These are phyloP conservation scores for Lecanicillium sp. DNA, from an alignment of 2,329 filamentous ascomycete genomes.

Conservation along the genomic window DNA sequence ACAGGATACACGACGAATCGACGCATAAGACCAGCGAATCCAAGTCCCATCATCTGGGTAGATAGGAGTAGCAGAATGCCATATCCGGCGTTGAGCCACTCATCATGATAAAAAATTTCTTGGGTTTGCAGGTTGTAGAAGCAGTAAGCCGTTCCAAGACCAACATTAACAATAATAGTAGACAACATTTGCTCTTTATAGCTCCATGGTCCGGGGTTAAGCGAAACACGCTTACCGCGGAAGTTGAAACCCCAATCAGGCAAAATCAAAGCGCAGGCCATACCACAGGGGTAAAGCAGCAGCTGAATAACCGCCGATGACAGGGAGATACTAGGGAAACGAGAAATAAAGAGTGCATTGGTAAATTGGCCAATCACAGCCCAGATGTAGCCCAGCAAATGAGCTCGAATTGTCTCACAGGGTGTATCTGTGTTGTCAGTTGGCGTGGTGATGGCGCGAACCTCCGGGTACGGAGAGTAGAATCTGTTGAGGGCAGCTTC, in stretches of 20 bases:
- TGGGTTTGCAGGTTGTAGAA: slow-evolving; percentile 28
- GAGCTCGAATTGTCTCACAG: no score
- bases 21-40: slow-evolving; percentile 24
- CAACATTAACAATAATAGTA: slow-evolving; percentile 28
- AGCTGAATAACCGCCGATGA: slow-evolving; percentile 5
- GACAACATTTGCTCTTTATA: slow-evolving; percentile 33
- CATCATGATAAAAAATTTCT: slow-evolving; percentile 13
- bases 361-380: slow-evolving; percentile 7
- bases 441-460: slow-evolving; percentile 5
- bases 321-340: slow-evolving; percentile 5
- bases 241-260: slow-evolving; percentile 6
- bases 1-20: slow-evolving; percentile 18
- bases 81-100: slow-evolving; percentile 15
- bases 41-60: slow-evolving; percentile 25
- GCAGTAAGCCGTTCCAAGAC: slow-evolving; percentile 25
- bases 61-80: slow-evolving; percentile 24
- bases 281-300: slow-evolving; percentile 4
- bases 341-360: slow-evolving; percentile 3
- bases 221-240: slow-evolving; percentile 14
- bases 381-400: slow-evolving; percentile 6
- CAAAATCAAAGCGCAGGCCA: background rate
- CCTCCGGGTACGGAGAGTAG: slow-evolving; percentile 7
- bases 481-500: slow-evolving; percentile 6
- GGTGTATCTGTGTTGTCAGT: slow-evolving; percentile 1
- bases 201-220: slow-evolving; percentile 31